phyloP scores from a whole-genome alignment of 345 rosid genomes.

The Gossypium bickii region DNA sequence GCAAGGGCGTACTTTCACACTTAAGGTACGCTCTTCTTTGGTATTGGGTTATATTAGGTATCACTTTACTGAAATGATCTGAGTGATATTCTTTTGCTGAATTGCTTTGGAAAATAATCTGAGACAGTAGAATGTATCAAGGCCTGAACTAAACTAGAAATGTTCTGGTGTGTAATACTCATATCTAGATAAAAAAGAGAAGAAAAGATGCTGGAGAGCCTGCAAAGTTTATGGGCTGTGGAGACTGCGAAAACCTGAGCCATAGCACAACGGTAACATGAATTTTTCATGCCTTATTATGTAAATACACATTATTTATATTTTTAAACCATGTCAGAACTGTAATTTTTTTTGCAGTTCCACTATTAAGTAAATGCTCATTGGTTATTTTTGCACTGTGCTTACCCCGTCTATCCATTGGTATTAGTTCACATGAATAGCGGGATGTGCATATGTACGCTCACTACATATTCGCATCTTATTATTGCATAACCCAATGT shows the following conservation, averaged over 20 bases:
- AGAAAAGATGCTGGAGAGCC: constrained; percentile 77
- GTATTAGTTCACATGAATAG: neutral
- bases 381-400: neutral
- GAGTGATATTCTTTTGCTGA: constrained; percentile 14
- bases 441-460: neutral
- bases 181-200: constrained; percentile 72
- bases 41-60: neutral
- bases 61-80: neutral
- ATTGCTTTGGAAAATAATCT: constrained; percentile 7
- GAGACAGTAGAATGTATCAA: neutral
- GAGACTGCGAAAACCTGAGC: constrained; percentile 82
- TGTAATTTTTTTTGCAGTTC: neutral
- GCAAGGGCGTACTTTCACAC: constrained; percentile 81
- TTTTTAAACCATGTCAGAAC: neutral
- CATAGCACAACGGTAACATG: constrained; percentile 70
- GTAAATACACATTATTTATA: neutral
- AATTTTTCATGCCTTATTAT: neutral
- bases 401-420: neutral
- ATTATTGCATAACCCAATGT: neutral
- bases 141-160: constrained; percentile 6
- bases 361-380: neutral
- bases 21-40: constrained; percentile 47
- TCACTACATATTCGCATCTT: constrained; percentile 7
- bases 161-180: constrained; percentile 14
- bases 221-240: constrained; percentile 85